phyloP scores from a whole-genome alignment of 2,329 filamentous ascomycete genomes.

The Talaromyces atroroseus region DNA sequence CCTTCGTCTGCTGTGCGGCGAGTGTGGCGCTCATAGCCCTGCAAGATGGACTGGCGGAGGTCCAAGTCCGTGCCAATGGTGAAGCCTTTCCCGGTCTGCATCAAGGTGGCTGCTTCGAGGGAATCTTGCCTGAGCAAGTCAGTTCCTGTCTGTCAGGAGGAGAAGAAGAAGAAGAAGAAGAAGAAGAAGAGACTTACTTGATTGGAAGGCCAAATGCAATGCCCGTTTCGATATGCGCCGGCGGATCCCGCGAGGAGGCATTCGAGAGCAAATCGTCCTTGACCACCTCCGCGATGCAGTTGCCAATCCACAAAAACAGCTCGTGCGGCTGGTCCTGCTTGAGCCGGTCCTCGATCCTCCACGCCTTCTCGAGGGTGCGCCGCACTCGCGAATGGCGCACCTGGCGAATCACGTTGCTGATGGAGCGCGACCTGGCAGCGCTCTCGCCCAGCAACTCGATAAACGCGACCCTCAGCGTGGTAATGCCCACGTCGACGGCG shows the following conservation, averaged over 20 bases:
- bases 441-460: conserved; percentile 12
- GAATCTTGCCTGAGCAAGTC: conserved; percentile 11
- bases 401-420: conserved; percentile 13
- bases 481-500: conserved; percentile 13
- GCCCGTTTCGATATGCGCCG: conserved; percentile 13
- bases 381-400: conserved; percentile 10
- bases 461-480: conserved; percentile 12
- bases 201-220: conserved; percentile 15
- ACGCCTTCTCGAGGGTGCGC: conserved; percentile 12
- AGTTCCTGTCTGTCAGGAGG: not conserved
- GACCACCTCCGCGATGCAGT: conserved; percentile 14
- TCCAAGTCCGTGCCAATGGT: conserved; percentile 13
- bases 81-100: conserved; percentile 14
- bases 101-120: conserved; percentile 13
- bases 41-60: conserved; percentile 12
- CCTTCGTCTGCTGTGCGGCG: not conserved
- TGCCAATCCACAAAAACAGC: conserved; percentile 14
- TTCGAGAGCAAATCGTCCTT: conserved; percentile 13
- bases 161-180: too few species aligned
- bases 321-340: conserved; percentile 14
- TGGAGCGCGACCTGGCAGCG: not conserved
- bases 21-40: conserved; percentile 14
- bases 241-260: not conserved
- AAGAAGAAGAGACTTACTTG: not conserved
- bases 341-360: conserved; percentile 12